Base-by-base conservation (phyloP, 2,329 filamentous ascomycete species). In the Aspergillus udagawae region DNA sequence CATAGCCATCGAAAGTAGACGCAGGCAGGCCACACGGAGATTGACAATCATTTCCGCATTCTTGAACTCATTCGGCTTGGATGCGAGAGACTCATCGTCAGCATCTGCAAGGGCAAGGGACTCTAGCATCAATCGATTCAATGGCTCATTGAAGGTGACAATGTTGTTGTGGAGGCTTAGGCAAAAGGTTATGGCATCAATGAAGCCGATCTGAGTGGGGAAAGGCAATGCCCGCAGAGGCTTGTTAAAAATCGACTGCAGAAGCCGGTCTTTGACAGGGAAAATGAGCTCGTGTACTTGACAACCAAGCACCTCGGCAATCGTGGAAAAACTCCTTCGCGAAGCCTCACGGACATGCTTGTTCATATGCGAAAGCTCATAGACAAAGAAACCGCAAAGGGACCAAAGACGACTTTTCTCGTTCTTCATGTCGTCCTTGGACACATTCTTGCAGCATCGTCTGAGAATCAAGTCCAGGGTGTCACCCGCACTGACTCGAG, bases 141-240 rank as follows among this genome's bases (percentile, higher is more conserved):
- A 82, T 61, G 92, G 87, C 51, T 97, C 93, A 63, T 97, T 94
- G 71, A 97, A 96, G 7, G 88, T 86, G 27, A 99, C 86, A 67
- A 97, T 93, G 63, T 94, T 89, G 51, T 88, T 86, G 71, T 95
- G 93, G 51, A 99, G 81, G 56, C 88, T 88, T 78, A 99, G 84
- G 70, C 95, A 95, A 74, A 95, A 99, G 0, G 91, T 96, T 70
- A 99, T 92, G 1, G 94, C 94, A 71, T 99, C 95, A 65, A 99
- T 97, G 70, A 96, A 97, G 3, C 94, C 95, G 64, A 99, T 99
- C 76, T 99, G 95, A 2, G 91, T 93, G 4, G 91, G 83, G 70
- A 99, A 99, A 0, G 94, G 94, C 60, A 99, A 79, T 0, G 94
- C 95, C 60, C 94, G 85, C 21, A 99, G 77, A 14, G 94, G 94